Conservation (phyloP, 306 rosid genomes). For the Lathyrus oleraceus region DNA sequence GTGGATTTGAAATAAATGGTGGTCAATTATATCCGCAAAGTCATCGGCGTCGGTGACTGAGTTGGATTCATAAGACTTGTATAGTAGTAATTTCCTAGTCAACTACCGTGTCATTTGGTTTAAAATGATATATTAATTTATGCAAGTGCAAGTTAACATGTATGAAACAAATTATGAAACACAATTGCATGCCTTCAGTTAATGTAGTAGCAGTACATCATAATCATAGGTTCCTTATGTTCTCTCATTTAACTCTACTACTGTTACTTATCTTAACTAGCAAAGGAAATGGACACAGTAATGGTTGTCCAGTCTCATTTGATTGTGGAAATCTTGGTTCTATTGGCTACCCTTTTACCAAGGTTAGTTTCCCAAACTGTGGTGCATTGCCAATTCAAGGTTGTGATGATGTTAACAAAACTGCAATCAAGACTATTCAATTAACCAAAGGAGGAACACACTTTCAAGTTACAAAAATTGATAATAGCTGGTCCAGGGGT, state of each 20-base stretch:
- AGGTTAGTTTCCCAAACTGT: background rate
- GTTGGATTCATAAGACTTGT: background rate
- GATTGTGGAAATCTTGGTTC: constrained; percentile 34
- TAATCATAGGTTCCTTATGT: background rate
- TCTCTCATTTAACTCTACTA: background rate
- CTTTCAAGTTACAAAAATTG: background rate
- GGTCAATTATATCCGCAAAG: background rate
- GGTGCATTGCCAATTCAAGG: constrained; percentile 31
- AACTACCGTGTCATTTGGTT: background rate
- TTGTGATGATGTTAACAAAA: constrained; percentile 11
- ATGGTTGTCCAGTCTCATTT: constrained; percentile 17
- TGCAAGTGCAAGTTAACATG: too few relatives aligned
- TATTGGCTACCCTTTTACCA: constrained; percentile 25
- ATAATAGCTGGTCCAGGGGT: background rate
- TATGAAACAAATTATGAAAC: too few relatives aligned
- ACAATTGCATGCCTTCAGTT: background rate
- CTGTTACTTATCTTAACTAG: background rate
- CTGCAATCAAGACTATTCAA: background rate
- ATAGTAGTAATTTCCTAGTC: background rate
- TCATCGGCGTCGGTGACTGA: background rate
- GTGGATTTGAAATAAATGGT: background rate
- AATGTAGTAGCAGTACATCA: background rate
- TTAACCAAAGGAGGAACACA: constrained; percentile 2
- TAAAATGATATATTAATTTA: background rate
- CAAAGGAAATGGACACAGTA: background rate